A percentile compares a stretch with the other conserved stretches of the same genome.
These are phyloP conservation scores for Colletotrichum chrysophilum DNA, from an alignment of 2,329 filamentous ascomycete genomes.

Conservation along the genomic window DNA sequence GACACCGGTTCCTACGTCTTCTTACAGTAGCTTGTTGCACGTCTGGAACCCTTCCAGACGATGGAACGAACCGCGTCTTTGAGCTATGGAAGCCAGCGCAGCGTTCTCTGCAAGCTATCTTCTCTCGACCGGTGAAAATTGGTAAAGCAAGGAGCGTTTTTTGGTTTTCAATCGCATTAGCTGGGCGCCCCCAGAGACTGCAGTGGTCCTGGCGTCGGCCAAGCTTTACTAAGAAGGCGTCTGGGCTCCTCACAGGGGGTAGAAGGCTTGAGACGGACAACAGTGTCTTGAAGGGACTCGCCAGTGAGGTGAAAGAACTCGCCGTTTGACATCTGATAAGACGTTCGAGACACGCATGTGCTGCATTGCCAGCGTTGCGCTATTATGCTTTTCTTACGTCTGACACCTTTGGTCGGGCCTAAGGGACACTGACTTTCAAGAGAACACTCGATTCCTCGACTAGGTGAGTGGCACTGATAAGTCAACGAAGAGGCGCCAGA, in stretches of 20 bases:
- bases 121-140: neutral
- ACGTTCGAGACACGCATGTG: slow-evolving; percentile 12
- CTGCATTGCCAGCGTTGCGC: neutral
- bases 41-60: neutral
- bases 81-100: neutral
- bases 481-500: neutral
- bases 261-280: slow-evolving; percentile 1
- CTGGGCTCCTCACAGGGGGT: slow-evolving; percentile 1
- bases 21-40: neutral
- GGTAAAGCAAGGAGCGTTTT: neutral
- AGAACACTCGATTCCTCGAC: neutral
- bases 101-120: neutral
- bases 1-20: neutral
- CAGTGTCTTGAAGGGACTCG: neutral
- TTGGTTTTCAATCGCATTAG: neutral
- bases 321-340: slow-evolving; percentile 1
- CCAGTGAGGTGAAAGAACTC: neutral
- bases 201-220: neutral
- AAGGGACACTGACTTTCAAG: neutral
- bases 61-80: neutral
- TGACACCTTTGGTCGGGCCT: neutral
- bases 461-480: slow-evolving; percentile 3
- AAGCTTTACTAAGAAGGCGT: slow-evolving; percentile 2
- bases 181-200: neutral
- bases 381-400: neutral